phyloP scores from a whole-genome alignment of 2,329 filamentous ascomycete genomes.

The Fusarium sp. region DNA sequence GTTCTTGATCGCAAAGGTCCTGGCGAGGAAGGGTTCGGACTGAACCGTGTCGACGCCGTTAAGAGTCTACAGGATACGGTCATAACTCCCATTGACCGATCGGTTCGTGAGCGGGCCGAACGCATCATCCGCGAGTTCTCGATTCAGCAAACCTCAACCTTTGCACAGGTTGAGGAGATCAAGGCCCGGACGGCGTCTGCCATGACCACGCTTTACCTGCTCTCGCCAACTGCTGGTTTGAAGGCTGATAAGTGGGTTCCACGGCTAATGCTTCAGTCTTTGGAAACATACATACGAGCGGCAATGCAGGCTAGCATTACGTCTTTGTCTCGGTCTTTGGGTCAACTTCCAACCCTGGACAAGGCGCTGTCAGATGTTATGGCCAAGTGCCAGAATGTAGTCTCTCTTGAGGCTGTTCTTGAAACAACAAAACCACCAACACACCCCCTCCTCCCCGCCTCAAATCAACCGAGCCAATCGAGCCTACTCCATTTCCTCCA shows the following conservation, averaged over 20 bases:
- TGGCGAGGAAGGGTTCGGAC: slow-evolving; percentile 79
- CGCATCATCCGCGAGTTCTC: slow-evolving; percentile 87
- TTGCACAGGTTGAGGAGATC: slow-evolving; percentile 77
- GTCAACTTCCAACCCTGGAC: slow-evolving; percentile 84
- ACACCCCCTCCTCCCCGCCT: slow-evolving; percentile 71
- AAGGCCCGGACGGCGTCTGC: slow-evolving; percentile 80
- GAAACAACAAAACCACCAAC: slow-evolving; percentile 72
- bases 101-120: slow-evolving; percentile 78
- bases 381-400: slow-evolving; percentile 87
- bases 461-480: slow-evolving; percentile 50
- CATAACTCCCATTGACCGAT: slow-evolving; percentile 77
- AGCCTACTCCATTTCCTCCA: slow-evolving; percentile 79
- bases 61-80: slow-evolving; percentile 76
- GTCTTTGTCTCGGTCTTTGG: slow-evolving; percentile 78
- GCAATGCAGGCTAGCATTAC: slow-evolving; percentile 83
- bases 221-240: slow-evolving; percentile 73
- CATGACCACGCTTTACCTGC: slow-evolving; percentile 79
- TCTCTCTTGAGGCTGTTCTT: slow-evolving; percentile 86
- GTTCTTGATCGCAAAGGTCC: slow-evolving; percentile 74
- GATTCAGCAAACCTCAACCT: slow-evolving; percentile 68
- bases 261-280: slow-evolving; percentile 76
- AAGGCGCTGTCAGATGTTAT: slow-evolving; percentile 84
- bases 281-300: slow-evolving; percentile 86
- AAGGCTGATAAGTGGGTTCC: slow-evolving; percentile 71
- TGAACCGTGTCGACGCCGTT: slow-evolving; percentile 80